phyloP scores from a whole-genome alignment of 2,329 filamentous ascomycete genomes.

The Sclerotinia subarctica region DNA sequence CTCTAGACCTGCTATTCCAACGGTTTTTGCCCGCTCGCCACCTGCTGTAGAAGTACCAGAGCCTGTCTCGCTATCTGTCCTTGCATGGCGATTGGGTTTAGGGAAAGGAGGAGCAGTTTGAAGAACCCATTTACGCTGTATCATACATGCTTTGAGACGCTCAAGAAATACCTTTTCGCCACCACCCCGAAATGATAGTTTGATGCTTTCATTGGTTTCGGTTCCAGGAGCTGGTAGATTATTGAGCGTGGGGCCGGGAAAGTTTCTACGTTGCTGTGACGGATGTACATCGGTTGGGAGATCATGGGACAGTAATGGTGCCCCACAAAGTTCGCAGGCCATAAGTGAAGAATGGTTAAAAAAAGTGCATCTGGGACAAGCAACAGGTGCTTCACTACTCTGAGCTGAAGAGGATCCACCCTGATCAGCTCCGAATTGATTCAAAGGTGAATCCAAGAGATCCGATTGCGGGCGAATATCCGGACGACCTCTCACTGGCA shows the following conservation, averaged over 20 bases:
- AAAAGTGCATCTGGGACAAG: conserved; percentile 89
- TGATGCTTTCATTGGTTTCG: conserved; percentile 72
- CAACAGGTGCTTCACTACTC: conserved; percentile 46
- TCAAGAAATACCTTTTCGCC: conserved; percentile 91
- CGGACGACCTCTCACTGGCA: conserved; percentile 34
- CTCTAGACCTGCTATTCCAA: conserved; percentile 90
- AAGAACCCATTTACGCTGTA: conserved; percentile 93
- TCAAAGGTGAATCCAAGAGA: conserved; percentile 23
- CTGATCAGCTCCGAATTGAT: conserved; percentile 6
- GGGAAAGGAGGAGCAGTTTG: conserved; percentile 87
- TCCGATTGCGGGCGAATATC: conserved; percentile 32
- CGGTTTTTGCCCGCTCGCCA: conserved; percentile 54
- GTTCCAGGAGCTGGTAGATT: conserved; percentile 38
- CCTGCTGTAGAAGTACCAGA: conserved; percentile 37
- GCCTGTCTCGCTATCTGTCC: conserved; percentile 40
- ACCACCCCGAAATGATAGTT: conserved; percentile 85
- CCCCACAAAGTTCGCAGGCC: conserved; percentile 88
- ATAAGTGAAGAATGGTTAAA: conserved; percentile 83
- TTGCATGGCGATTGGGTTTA: conserved; percentile 47
- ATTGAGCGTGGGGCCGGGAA: conserved; percentile 68
- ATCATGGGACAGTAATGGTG: conserved; percentile 60
- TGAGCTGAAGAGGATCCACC: conserved; percentile 2
- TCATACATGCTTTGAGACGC: conserved; percentile 78
- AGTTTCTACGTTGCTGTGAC: conserved; percentile 58
- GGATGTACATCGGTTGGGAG: conserved; percentile 43